Percentiles rank a stretch among this genome's conserved stretches.
Evolutionary conservation across 2,329 filamentous ascomycete species (phyloP).

Genomic region (Phialophora tarda): DNA sequence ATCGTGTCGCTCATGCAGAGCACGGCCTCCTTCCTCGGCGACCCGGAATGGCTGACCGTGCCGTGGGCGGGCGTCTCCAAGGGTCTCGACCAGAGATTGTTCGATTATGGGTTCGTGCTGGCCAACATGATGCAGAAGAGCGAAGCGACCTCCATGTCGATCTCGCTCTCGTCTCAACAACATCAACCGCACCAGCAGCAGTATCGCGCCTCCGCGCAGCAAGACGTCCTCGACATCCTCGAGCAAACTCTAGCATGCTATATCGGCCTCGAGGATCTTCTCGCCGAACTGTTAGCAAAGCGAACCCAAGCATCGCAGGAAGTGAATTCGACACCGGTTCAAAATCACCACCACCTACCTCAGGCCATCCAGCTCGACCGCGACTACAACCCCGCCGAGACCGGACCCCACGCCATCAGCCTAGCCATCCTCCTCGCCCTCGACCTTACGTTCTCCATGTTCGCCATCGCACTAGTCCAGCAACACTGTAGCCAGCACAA

Average conservation of each 20-base stretch:
- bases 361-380: background rate
- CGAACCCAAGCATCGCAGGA: background rate
- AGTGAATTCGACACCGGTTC: background rate
- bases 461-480: conserved; percentile 12
- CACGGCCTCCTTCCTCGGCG: conserved; percentile 10
- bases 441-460: conserved; percentile 12
- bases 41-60: conserved; percentile 15
- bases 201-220: background rate
- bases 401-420: background rate
- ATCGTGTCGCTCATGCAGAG: conserved; percentile 16
- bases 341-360: background rate
- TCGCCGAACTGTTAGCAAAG: background rate
- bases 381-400: background rate
- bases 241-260: conserved; percentile 10
- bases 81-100: conserved; percentile 18
- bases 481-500: background rate
- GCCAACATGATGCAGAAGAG: conserved; percentile 2
- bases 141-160: background rate
- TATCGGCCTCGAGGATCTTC: background rate
- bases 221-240: background rate
- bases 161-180: background rate
- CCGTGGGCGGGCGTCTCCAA: conserved; percentile 20
- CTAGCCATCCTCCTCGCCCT: conserved; percentile 13
- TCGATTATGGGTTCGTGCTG: conserved; percentile 23
- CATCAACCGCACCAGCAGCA: background rate